Conservation (phyloP, 2,329 filamentous ascomycete genomes). For the Claviceps sorghi region DNA sequence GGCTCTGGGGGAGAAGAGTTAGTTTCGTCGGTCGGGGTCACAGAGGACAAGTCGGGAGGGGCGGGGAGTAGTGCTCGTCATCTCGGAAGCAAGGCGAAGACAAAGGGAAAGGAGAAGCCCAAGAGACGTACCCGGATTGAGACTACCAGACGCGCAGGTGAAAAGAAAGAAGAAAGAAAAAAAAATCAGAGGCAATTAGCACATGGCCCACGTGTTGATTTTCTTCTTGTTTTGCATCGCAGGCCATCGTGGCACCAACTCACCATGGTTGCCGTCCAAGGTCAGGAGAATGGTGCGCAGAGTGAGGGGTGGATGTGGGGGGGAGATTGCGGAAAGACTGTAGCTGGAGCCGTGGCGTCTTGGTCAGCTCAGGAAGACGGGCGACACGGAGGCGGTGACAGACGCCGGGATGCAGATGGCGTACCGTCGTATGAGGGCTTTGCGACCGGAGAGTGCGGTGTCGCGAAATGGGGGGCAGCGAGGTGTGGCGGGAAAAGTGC, state of each 20-base stretch:
- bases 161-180: conserved; percentile 1
- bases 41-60: background rate
- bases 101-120: background rate
- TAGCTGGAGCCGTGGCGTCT: background rate
- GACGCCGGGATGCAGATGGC: background rate
- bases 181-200: background rate
- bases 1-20: conserved; percentile 36
- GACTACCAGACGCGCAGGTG: too few species aligned
- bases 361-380: background rate
- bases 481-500: conserved; percentile 4
- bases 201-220: too few species aligned
- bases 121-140: conserved; percentile 49
- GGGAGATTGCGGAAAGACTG: conserved; percentile 3
- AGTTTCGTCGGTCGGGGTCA: conserved; percentile 7
- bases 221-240: background rate
- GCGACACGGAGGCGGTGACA: background rate
- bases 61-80: background rate
- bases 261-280: conserved; percentile 26
- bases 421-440: background rate
- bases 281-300: conserved; percentile 14
- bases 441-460: conserved; percentile 1
- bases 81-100: background rate
- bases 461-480: background rate
- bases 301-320: conserved; percentile 14
- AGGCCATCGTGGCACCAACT: conserved; percentile 9